Percentiles rank a stretch among this genome's conserved stretches.
Conservation (phyloP, 306 rosid species). For the Vigna trinervia region DNA sequence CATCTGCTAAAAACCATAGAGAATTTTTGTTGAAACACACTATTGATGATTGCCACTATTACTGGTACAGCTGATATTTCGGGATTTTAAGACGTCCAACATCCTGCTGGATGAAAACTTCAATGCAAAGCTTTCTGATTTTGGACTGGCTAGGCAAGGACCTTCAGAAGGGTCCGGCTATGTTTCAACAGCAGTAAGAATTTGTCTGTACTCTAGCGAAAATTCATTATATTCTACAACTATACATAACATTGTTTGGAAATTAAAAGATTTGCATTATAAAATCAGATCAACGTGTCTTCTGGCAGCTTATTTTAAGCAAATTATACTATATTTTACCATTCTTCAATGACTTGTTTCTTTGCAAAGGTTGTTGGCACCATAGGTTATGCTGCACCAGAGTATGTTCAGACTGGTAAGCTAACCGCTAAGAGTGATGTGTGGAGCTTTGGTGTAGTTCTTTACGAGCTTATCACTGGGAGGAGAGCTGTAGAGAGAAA, state of each 20-base stretch:
- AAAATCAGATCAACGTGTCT: conserved; percentile 27
- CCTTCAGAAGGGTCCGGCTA: conserved; percentile 85
- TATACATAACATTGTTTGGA: conserved; percentile 4
- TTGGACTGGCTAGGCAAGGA: conserved; percentile 99
- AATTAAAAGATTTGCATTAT: conserved; percentile 27
- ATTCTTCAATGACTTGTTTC: conserved; percentile 41
- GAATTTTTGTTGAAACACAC: conserved; percentile 3
- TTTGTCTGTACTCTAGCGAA: conserved; percentile 23
- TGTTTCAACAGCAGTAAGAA: conserved; percentile 87
- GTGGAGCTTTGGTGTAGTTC: conserved; percentile 96
- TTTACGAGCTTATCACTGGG: conserved; percentile 94
- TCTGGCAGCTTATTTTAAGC: conserved; percentile 4
- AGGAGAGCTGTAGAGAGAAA: conserved; percentile 95
- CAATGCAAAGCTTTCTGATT: conserved; percentile 97
- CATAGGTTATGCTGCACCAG: conserved; percentile 95
- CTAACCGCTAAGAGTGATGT: conserved; percentile 94
- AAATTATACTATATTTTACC: conserved; percentile 11
- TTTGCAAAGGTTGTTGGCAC: conserved; percentile 90
- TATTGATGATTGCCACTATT: conserved; percentile 46
- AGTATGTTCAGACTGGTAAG: conserved; percentile 92
- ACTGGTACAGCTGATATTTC: conserved; percentile 87
- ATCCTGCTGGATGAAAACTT: conserved; percentile 86
- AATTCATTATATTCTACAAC: conserved; percentile 26
- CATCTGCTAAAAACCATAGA: conserved; percentile 11
- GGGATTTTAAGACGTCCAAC: conserved; percentile 93